These are phyloP conservation scores for Leccinum olivaceopallidum DNA, from an alignment of 768 basidiomycete species.

Conservation along the genomic window DNA sequence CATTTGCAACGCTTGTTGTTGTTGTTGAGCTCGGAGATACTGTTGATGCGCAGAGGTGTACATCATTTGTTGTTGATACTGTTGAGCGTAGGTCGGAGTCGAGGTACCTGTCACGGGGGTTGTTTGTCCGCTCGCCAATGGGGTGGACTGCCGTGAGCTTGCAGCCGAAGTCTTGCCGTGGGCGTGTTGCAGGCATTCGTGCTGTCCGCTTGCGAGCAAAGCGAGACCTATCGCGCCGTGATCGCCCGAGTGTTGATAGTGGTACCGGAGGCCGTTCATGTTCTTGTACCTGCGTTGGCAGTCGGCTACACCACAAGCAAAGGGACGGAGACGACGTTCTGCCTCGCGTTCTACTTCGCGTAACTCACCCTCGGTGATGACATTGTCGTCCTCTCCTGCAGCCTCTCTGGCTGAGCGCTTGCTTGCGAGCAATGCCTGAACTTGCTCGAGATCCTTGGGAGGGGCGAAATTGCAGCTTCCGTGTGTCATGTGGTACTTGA, in stretches of 20 bases:
- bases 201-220: slow-evolving; percentile 75
- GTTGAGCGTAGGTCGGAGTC: slow-evolving; percentile 34
- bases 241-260: slow-evolving; percentile 95
- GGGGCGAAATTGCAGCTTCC: slow-evolving; percentile 94
- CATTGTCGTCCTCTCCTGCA: slow-evolving; percentile 42
- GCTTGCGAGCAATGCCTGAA: slow-evolving; percentile 65
- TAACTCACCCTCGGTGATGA: slow-evolving; percentile 60
- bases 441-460: slow-evolving; percentile 78
- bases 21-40: slow-evolving; percentile 36
- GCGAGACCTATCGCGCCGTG: slow-evolving; percentile 90
- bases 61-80: slow-evolving; percentile 40
- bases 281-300: slow-evolving; percentile 93
- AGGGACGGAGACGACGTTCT: slow-evolving; percentile 79
- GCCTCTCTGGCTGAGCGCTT: slow-evolving; percentile 42
- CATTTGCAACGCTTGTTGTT: slow-evolving; percentile 34
- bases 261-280: slow-evolving; percentile 96
- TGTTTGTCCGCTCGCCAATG: slow-evolving; percentile 32
- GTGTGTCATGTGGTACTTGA: slow-evolving; percentile 94
- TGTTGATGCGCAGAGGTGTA: slow-evolving; percentile 39
- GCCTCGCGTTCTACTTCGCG: slow-evolving; percentile 81
- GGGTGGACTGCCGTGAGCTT: slow-evolving; percentile 35
- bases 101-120: slow-evolving; percentile 32
- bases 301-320: slow-evolving; percentile 86
- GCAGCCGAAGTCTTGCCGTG: slow-evolving; percentile 33
- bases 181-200: slow-evolving; percentile 47